Evolutionary conservation across 495 filamentous ascomycete species (phyloP).

Genomic region (Parmelia sp.): DNA sequence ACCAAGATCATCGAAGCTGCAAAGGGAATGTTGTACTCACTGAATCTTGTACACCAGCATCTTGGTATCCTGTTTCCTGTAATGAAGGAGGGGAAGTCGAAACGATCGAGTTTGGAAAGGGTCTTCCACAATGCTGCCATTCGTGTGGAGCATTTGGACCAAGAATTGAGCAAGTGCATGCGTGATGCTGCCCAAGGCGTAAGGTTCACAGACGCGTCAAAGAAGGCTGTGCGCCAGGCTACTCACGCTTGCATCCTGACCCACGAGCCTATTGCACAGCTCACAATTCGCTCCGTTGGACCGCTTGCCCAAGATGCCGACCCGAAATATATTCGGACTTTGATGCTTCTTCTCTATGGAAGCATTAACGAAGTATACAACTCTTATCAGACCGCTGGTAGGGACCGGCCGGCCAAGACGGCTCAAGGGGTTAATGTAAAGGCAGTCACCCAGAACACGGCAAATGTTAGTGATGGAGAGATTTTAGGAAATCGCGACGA

Average conservation of each 20-base stretch:
- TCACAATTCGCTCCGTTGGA: slow-evolving; percentile 61
- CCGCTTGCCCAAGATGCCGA: slow-evolving; percentile 70
- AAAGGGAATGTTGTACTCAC: slow-evolving; percentile 79
- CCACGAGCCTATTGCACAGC: slow-evolving; percentile 66
- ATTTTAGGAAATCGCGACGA: slow-evolving; percentile 35
- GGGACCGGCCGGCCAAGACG: slow-evolving; percentile 5
- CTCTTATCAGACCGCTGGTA: slow-evolving; percentile 41
- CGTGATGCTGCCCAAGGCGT: slow-evolving; percentile 24
- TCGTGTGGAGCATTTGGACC: slow-evolving; percentile 68
- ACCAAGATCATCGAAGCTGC: slow-evolving; percentile 70
- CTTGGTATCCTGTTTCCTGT: slow-evolving; percentile 67
- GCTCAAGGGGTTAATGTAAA: background rate
- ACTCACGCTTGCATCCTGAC: slow-evolving; percentile 66
- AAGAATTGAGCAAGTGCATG: slow-evolving; percentile 62
- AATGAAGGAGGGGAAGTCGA: slow-evolving; percentile 58
- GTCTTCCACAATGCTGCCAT: slow-evolving; percentile 70
- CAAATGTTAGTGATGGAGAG: slow-evolving; percentile 24
- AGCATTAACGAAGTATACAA: slow-evolving; percentile 70
- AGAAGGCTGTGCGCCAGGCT: slow-evolving; percentile 58
- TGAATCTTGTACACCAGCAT: slow-evolving; percentile 73
- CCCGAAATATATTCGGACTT: slow-evolving; percentile 68
- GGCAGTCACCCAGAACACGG: slow-evolving; percentile 15
- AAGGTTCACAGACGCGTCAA: slow-evolving; percentile 37
- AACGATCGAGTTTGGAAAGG: slow-evolving; percentile 66
- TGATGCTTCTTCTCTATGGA: slow-evolving; percentile 75